phyloP scores from a whole-genome alignment of 768 basidiomycete species.

The Hericium coralloides region DNA sequence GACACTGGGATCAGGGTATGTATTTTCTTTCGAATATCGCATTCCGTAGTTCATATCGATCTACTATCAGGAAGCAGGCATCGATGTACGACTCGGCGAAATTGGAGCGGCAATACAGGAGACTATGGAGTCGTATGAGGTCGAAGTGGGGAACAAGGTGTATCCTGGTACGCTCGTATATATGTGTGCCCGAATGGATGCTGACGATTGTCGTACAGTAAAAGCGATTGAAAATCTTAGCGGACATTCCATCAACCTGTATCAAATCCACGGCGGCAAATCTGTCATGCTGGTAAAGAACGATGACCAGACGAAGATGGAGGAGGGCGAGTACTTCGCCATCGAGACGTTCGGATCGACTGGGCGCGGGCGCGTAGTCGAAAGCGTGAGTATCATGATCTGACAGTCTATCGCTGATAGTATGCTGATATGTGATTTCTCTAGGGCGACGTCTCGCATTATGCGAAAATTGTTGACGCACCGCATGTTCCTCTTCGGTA shows the following conservation, averaged over 20 bases:
- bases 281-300: constrained; percentile 86
- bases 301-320: constrained; percentile 92
- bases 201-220: constrained; percentile 39
- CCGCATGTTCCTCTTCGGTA: constrained; percentile 71
- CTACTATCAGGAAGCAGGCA: constrained; percentile 78
- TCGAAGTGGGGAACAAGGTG: constrained; percentile 80
- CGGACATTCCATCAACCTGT: constrained; percentile 86
- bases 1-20: constrained; percentile 81
- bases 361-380: constrained; percentile 80
- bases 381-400: constrained; percentile 42
- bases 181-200: background rate
- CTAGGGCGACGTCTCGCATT: constrained; percentile 92
- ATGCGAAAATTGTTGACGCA: constrained; percentile 64
- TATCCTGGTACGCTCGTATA: constrained; percentile 50
- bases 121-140: constrained; percentile 98
- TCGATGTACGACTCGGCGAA: constrained; percentile 90
- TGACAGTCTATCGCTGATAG: background rate
- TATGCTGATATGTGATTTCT: constrained; percentile 1
- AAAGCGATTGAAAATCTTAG: constrained; percentile 92
- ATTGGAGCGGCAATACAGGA: constrained; percentile 90
- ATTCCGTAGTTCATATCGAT: background rate
- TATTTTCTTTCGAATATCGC: background rate
- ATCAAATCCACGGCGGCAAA: constrained; percentile 92
- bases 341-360: constrained; percentile 99
- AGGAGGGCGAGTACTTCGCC: constrained; percentile 98